Evolutionary conservation across 768 basidiomycete genomes (phyloP).

Genomic region (Leccinum longicurvipes): DNA sequence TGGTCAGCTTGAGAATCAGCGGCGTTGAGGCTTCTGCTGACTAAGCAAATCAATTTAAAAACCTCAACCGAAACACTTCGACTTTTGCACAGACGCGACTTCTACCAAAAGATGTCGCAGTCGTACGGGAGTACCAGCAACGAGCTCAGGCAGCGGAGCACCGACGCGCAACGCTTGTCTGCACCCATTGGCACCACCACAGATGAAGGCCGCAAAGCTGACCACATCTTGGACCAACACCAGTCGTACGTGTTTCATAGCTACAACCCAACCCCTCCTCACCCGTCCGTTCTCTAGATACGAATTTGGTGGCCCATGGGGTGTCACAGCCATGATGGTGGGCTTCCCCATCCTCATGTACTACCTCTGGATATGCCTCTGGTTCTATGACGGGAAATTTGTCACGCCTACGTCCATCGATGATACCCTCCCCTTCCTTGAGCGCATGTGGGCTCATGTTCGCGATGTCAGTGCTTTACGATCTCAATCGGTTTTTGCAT

Average conservation of each 20-base stretch:
- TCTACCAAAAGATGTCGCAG: slow-evolving; percentile 23
- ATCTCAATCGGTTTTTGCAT: neutral
- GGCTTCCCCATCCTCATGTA: slow-evolving; percentile 96
- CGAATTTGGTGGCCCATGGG: slow-evolving; percentile 95
- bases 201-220: slow-evolving; percentile 70
- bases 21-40: slow-evolving; percentile 12
- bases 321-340: slow-evolving; percentile 89
- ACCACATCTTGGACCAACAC: slow-evolving; percentile 72
- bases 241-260: slow-evolving; percentile 40
- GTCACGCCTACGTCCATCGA: slow-evolving; percentile 64
- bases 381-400: slow-evolving; percentile 89
- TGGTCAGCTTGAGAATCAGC: too few relatives aligned
- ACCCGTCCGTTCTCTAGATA: slow-evolving; percentile 49
- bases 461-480: slow-evolving; percentile 51
- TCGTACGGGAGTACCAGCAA: slow-evolving; percentile 23
- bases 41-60: slow-evolving; percentile 17
- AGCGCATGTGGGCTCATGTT: slow-evolving; percentile 82
- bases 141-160: slow-evolving; percentile 31
- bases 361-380: slow-evolving; percentile 96
- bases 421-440: slow-evolving; percentile 75
- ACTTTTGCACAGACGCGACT: slow-evolving; percentile 4
- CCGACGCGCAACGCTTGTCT: slow-evolving; percentile 16
- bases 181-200: slow-evolving; percentile 37
- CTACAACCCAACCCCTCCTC: neutral
- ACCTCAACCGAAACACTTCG: slow-evolving; percentile 7